A percentile compares a stretch with the other conserved stretches of the same genome.
Evolutionary conservation across 352 stramenopile species (phyloP).

Genomic region (Phytophthora pini): DNA sequence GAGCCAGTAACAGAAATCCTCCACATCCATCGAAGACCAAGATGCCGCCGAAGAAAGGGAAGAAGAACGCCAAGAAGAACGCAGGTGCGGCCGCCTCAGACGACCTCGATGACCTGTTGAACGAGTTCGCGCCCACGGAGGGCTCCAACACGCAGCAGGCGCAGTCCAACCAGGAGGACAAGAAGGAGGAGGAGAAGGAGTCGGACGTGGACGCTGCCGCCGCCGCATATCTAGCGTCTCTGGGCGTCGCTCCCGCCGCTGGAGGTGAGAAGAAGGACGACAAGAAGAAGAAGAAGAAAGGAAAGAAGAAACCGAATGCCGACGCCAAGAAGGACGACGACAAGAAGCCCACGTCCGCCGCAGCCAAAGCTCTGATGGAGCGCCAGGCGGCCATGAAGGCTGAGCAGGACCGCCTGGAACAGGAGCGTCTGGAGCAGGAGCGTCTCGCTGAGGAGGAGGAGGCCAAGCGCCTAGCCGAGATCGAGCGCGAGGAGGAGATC

Average conservation of each 20-base stretch:
- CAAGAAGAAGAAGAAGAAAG: conserved; percentile 90
- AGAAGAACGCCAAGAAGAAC: conserved; percentile 75
- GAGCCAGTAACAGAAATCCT: conserved; percentile 18
- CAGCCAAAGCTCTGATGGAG: conserved; percentile 76
- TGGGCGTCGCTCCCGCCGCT: conserved; percentile 66
- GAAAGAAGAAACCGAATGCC: conserved; percentile 73
- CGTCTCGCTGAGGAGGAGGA: conserved; percentile 75
- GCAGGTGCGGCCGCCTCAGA: conserved; percentile 40
- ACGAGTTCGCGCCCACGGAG: conserved; percentile 60
- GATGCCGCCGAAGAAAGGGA: conserved; percentile 86
- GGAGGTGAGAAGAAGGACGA: conserved; percentile 73
- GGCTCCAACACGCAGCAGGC: conserved; percentile 19
- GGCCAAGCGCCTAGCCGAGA: conserved; percentile 51
- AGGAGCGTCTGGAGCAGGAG: conserved; percentile 66
- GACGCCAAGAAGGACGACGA: conserved; percentile 62
- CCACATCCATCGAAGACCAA: conserved; percentile 10
- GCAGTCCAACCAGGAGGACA: conserved; percentile 17
- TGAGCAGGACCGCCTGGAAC: conserved; percentile 77
- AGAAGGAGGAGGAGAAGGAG: conserved; percentile 31
- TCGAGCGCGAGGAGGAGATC: conserved; percentile 62
- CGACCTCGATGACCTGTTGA: conserved; percentile 78
- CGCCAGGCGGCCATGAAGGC: conserved; percentile 74
- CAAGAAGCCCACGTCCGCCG: conserved; percentile 83
- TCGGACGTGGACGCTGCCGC: conserved; percentile 71
- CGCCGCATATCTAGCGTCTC: conserved; percentile 76